A percentile compares a stretch with the other conserved stretches of the same genome.
Evolutionary conservation across 2,329 filamentous ascomycete genomes (phyloP).

Genomic region (Xylariomycetidae sp.): DNA sequence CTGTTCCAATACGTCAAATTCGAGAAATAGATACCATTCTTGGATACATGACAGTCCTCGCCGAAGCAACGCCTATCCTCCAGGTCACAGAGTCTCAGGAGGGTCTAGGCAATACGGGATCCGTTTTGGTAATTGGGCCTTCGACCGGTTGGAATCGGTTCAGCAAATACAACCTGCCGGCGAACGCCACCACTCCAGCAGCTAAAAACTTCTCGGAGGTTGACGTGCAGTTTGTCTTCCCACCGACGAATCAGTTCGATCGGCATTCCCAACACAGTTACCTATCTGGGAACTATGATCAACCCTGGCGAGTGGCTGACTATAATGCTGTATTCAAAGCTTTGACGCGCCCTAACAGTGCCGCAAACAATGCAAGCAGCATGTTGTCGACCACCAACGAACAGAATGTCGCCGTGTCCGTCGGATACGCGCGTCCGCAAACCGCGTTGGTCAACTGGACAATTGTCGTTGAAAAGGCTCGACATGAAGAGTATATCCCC

Average conservation of each 20-base stretch:
- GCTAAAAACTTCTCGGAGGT: constrained; percentile 34
- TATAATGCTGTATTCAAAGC: constrained; percentile 60
- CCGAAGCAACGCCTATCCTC: constrained; percentile 60
- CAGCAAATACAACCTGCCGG: constrained; percentile 35
- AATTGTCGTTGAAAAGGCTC: constrained; percentile 70
- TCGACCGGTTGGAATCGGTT: constrained; percentile 61
- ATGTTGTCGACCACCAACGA: constrained; percentile 68
- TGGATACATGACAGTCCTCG: constrained; percentile 79
- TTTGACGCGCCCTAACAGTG: constrained; percentile 44
- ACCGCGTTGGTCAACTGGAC: constrained; percentile 73
- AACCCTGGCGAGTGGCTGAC: constrained; percentile 50
- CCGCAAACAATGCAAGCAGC: constrained; percentile 63
- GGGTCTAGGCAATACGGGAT: constrained; percentile 64
- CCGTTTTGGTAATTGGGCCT: constrained; percentile 66
- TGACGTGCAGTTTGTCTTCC: constrained; percentile 54
- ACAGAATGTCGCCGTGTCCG: constrained; percentile 60
- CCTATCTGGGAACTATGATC: constrained; percentile 34
- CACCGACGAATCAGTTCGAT: constrained; percentile 41
- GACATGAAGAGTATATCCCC: constrained; percentile 67
- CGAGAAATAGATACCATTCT: constrained; percentile 56
- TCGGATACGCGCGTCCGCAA: constrained; percentile 70
- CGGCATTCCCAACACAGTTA: constrained; percentile 43
- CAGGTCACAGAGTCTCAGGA: constrained; percentile 57
- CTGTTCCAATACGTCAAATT: constrained; percentile 70
- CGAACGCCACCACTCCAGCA: constrained; percentile 37